A percentile compares a stretch with the other conserved stretches of the same genome.
Conservation (phyloP, 345 rosid species). For the Bruguiera parviflora region DNA sequence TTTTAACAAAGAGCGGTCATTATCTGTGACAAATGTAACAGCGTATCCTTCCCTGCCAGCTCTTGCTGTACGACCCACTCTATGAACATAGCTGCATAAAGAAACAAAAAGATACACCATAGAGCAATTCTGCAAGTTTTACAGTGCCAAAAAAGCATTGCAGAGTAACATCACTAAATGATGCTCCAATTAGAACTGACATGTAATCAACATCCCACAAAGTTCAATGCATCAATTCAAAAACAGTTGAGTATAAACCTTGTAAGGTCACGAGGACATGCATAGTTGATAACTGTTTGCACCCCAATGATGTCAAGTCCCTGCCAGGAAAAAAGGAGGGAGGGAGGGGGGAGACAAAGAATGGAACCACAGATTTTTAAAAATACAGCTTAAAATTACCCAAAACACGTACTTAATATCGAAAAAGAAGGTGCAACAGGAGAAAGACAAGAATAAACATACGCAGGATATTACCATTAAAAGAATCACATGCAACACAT, state of each 20-base stretch:
- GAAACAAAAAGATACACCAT: constrained; percentile 1
- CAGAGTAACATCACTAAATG: not conserved
- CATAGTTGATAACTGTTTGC: constrained; percentile 88
- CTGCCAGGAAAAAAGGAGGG: constrained; percentile 22
- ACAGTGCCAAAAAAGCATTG: not conserved
- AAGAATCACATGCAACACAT: too few species aligned
- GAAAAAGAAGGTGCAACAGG: too few species aligned
- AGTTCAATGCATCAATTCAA: not conserved
- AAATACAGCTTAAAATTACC: not conserved
- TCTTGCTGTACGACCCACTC: constrained; percentile 98
- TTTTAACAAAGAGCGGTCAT: constrained; percentile 85
- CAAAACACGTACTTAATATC: too few species aligned
- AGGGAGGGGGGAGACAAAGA: not conserved
- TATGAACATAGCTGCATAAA: constrained; percentile 74
- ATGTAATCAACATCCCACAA: not conserved
- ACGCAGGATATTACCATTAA: too few species aligned
- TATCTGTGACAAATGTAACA: constrained; percentile 88
- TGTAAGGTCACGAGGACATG: constrained; percentile 94
- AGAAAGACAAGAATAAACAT: too few species aligned
- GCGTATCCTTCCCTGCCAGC: constrained; percentile 99
- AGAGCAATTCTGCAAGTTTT: too few species aligned
- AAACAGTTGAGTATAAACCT: constrained; percentile 39
- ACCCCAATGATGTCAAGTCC: constrained; percentile 98
- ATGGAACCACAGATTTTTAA: constrained; percentile 2
- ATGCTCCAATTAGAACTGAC: not conserved